Evolutionary conservation across 176 grass and related monocot genomes (phyloP).

Genomic region (Tillandsia leiboldiana): DNA sequence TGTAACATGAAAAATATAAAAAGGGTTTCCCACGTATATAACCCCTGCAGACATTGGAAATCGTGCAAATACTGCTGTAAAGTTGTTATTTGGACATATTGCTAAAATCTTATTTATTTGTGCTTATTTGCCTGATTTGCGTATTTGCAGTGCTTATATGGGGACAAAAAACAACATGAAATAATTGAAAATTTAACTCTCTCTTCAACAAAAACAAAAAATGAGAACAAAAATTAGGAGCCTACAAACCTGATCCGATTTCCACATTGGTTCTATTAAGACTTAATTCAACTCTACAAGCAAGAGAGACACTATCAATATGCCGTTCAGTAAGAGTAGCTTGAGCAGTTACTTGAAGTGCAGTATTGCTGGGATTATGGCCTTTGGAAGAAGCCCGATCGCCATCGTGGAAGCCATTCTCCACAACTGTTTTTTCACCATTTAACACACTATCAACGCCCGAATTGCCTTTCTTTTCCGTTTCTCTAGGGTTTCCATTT

Average conservation of each 20-base stretch:
- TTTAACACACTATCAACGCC: slow-evolving; percentile 21
- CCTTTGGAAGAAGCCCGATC: slow-evolving; percentile 14
- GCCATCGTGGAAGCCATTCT: slow-evolving; percentile 24
- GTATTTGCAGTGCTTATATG: not conserved
- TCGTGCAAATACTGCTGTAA: too few relatives aligned
- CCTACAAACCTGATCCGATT: slow-evolving; percentile 28
- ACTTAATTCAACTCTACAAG: slow-evolving; percentile 29
- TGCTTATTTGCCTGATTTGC: too few relatives aligned
- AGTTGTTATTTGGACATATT: too few relatives aligned
- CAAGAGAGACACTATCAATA: not conserved
- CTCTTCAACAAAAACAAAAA: slow-evolving; percentile 2
- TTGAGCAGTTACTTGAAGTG: slow-evolving; percentile 25
- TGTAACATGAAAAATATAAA: too few relatives aligned
- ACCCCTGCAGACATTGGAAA: too few relatives aligned
- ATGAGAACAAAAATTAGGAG: slow-evolving; percentile 2
- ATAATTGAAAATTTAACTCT: not conserved
- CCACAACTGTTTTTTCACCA: slow-evolving; percentile 21
- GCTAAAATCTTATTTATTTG: too few relatives aligned
- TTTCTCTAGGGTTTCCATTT: slow-evolving; percentile 26
- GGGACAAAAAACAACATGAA: not conserved
- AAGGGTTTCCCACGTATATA: too few relatives aligned
- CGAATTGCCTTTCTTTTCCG: slow-evolving; percentile 29
- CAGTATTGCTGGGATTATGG: slow-evolving; percentile 17
- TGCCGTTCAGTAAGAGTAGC: slow-evolving; percentile 20
- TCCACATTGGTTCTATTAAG: slow-evolving; percentile 27